Base-by-base conservation (phyloP, 768 basidiomycete species). In the Cyclocybe aegerita region DNA sequence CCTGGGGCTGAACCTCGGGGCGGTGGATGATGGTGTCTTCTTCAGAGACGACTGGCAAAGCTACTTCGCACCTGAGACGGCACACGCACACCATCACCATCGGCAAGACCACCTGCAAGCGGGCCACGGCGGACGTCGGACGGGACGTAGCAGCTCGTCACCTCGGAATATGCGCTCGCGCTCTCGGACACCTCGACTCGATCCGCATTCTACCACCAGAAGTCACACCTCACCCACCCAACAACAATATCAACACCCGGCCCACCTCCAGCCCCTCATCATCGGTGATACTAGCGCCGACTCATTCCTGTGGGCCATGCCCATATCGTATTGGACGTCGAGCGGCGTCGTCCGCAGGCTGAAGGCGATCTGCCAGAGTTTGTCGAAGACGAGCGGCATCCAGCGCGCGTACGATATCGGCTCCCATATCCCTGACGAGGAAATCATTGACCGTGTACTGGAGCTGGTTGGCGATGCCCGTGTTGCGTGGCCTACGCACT, bases 401-500 rank as follows among this genome's bases (percentile, higher is more conserved):
- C 71, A 89, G 50, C 80, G 83, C 40, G 80, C 83, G 2, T 91
- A 91, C 59, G 88, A 90, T 56, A 88, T 91, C 50, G 70, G 74
- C 16, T 59, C 80, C 0, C 72, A 83, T 59, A 84, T 81, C 0
- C 74, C 80, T 1, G 76, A 81, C 36, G 82, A 85, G 12, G 88
- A 90, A 57, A 79, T 91, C 41, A 71, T 76, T 6, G 85, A 86
- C 6, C 80, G 77, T 40, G 73, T 90, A 0, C 68, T 88, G n/a
- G 88, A 90, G 40, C 75, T 91, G 31, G 79, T 91, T 39, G 83
- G 85, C 56, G 89, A 91, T 53, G 77, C 86, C 9, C 80, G 85
- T 17, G 74, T 90, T 32, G 85, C 86, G 10, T 91, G 87, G 87
- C 87, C 87, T 8, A 86, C 83, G 1, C 83, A 91, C 17, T 80